A percentile compares a stretch with the other conserved stretches of the same genome.
Conservation (phyloP, 108 stramenopile genomes). For the Skeletonema marinoi region DNA sequence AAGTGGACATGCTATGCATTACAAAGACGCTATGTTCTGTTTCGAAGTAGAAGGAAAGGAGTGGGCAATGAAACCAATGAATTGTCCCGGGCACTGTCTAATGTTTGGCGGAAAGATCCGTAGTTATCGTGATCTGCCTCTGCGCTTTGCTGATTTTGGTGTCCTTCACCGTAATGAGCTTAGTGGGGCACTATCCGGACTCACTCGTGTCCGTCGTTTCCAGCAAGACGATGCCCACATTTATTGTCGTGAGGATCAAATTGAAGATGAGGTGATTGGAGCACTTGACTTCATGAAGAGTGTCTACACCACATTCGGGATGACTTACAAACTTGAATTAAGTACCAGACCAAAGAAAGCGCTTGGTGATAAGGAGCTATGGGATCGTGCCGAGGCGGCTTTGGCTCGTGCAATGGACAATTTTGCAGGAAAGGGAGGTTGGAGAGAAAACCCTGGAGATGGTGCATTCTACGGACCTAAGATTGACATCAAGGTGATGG, state of each 20-base stretch:
- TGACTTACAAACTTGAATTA: slow-evolving; percentile 98
- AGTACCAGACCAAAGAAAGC: slow-evolving; percentile 99
- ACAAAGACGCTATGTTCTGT: slow-evolving; percentile 97
- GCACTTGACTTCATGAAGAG: slow-evolving; percentile 97
- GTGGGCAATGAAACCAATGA: slow-evolving; percentile 99
- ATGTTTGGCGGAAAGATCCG: slow-evolving; percentile 91
- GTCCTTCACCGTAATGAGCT: slow-evolving; percentile 98
- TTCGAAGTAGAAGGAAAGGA: slow-evolving; percentile 94
- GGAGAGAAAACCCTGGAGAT: slow-evolving; percentile 97
- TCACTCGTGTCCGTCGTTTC: slow-evolving; percentile 99
- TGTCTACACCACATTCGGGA: slow-evolving; percentile 97
- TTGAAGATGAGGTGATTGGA: slow-evolving; percentile 91
- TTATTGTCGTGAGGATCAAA: slow-evolving; percentile 97
- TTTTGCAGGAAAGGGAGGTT: slow-evolving; percentile 94
- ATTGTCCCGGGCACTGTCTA: slow-evolving; percentile 99
- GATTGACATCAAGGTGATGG: slow-evolving; percentile 99
- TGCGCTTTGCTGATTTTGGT: slow-evolving; percentile 98
- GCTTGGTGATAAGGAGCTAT: slow-evolving; percentile 92
- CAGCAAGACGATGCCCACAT: slow-evolving; percentile 99
- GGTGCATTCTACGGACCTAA: slow-evolving; percentile 99
- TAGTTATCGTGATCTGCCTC: slow-evolving; percentile 96
- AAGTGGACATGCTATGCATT: slow-evolving; percentile 98
- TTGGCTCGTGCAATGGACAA: slow-evolving; percentile 92
- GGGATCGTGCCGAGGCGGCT: slow-evolving; percentile 93
- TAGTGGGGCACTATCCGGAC: slow-evolving; percentile 95